Percentiles rank a stretch among this genome's conserved stretches.
These are phyloP conservation scores for Cylindrotheca closterium DNA, from an alignment of 108 stramenopile genomes.

Conservation along the genomic window DNA sequence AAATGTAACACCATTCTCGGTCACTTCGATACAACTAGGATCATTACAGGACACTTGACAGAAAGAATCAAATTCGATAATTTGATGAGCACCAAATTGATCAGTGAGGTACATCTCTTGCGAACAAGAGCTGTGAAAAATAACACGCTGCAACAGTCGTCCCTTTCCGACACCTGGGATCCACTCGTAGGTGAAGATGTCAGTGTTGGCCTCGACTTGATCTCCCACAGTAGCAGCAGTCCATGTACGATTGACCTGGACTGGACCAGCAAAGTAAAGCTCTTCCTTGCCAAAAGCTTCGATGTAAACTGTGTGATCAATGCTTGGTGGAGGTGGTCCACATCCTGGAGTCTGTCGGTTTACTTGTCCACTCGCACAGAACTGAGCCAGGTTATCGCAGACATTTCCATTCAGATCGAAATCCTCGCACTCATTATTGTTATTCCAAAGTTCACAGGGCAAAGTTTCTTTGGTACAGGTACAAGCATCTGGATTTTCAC, in stretches of 20 bases:
- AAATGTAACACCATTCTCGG: background rate
- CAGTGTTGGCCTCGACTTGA: slow-evolving; percentile 14
- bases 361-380: slow-evolving; percentile 1
- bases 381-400: background rate
- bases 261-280: slow-evolving; percentile 9
- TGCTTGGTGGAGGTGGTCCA: background rate
- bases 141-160: slow-evolving; percentile 2
- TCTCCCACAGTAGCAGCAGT: background rate
- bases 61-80: slow-evolving; percentile 15
- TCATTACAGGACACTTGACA: background rate
- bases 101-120: slow-evolving; percentile 29
- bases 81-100: slow-evolving; percentile 23
- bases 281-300: background rate
- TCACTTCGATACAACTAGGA: background rate
- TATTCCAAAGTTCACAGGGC: slow-evolving; percentile 9
- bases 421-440: slow-evolving; percentile 2
- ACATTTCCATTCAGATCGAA: background rate
- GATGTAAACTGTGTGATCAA: slow-evolving; percentile 1
- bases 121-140: slow-evolving; percentile 30
- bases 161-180: background rate
- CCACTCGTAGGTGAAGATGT: background rate
- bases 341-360: background rate
- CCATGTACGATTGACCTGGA: slow-evolving; percentile 5
- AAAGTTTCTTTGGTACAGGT: slow-evolving; percentile 10
- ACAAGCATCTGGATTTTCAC: slow-evolving; percentile 2